A percentile compares a stretch with the other conserved stretches of the same genome.
Evolutionary conservation across 2,329 filamentous ascomycete genomes (phyloP).

Genomic region (Apiospora pterosperma): DNA sequence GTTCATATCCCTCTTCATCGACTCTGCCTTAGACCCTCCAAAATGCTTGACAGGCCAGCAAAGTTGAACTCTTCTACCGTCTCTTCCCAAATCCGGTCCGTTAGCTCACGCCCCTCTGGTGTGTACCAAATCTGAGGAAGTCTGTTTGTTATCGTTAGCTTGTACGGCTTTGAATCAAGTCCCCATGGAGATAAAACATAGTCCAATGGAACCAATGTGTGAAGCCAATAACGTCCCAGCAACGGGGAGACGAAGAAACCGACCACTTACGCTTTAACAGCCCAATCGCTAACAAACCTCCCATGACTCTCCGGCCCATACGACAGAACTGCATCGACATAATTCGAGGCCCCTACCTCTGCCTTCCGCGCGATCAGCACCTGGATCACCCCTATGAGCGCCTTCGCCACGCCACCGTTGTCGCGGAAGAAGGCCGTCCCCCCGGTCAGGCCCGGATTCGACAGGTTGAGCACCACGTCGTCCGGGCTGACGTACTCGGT

Average conservation of each 20-base stretch:
- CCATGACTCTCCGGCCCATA: conserved; percentile 7
- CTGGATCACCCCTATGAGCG: not conserved
- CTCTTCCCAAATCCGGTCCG: conserved; percentile 24
- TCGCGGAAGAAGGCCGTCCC: conserved; percentile 5
- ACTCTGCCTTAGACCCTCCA: conserved; percentile 14
- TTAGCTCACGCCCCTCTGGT: conserved; percentile 11
- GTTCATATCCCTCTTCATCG: not conserved
- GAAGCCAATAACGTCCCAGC: too few species aligned
- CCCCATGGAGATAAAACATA: not conserved
- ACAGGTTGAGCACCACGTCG: conserved; percentile 7
- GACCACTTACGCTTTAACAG: conserved; percentile 8
- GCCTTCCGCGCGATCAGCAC: not conserved
- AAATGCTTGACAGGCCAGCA: conserved; percentile 17
- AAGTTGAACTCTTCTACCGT: conserved; percentile 25
- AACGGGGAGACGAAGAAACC: not conserved
- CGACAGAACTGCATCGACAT: conserved; percentile 5
- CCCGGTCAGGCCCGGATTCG: conserved; percentile 6
- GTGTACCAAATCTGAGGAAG: not conserved
- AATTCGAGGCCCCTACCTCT: conserved; percentile 4
- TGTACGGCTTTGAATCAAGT: not conserved
- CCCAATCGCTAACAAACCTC: conserved; percentile 8
- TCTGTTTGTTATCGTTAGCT: not conserved
- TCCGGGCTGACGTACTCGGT: not conserved
- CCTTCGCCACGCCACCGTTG: not conserved
- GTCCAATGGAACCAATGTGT: too few species aligned